Percentiles rank a stretch among this genome's conserved stretches.
phyloP scores from a whole-genome alignment of 2,329 filamentous ascomycete species.

The Cladosporium sp. region DNA sequence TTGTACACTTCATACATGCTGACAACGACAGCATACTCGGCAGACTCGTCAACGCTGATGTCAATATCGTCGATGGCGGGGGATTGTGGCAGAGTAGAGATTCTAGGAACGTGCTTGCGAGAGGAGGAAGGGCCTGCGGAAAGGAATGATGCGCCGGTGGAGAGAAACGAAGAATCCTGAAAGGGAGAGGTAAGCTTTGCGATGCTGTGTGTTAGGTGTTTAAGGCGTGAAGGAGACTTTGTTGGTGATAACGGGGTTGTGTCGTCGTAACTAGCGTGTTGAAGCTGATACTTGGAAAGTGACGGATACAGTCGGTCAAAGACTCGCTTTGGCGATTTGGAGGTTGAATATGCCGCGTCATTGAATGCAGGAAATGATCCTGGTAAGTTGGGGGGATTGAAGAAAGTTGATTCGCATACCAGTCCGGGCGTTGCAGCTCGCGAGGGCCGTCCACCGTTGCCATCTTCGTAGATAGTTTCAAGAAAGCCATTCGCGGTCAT shows the following conservation, averaged over 20 bases:
- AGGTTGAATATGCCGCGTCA: slow-evolving; percentile 18
- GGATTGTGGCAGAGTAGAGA: slow-evolving; percentile 64
- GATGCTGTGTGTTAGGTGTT: slow-evolving; percentile 21
- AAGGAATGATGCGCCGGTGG: slow-evolving; percentile 35
- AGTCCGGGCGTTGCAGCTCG: slow-evolving; percentile 44
- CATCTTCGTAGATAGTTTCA: slow-evolving; percentile 70
- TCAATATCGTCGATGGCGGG: slow-evolving; percentile 70
- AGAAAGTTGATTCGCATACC: slow-evolving; percentile 33
- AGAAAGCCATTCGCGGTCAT: slow-evolving; percentile 71
- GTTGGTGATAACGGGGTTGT: slow-evolving; percentile 13
- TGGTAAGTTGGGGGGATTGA: slow-evolving; percentile 17
- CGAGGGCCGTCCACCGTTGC: slow-evolving; percentile 33
- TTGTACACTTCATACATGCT: slow-evolving; percentile 99
- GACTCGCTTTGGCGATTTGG: slow-evolving; percentile 17
- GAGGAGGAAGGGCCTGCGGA: slow-evolving; percentile 37
- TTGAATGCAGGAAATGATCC: slow-evolving; percentile 24
- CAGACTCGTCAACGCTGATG: slow-evolving; percentile 60
- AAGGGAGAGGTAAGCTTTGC: slow-evolving; percentile 26
- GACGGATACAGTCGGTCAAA: slow-evolving; percentile 30
- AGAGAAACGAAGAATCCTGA: slow-evolving; percentile 37
- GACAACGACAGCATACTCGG: slow-evolving; percentile 81
- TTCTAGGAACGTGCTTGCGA: slow-evolving; percentile 58
- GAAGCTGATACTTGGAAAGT: slow-evolving; percentile 23
- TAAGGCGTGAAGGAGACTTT: slow-evolving; percentile 19
- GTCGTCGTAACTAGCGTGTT: slow-evolving; percentile 11